These are phyloP conservation scores for Magnolia changhungtana DNA, from an alignment of 164 flowering plant species.

Conservation along the genomic window DNA sequence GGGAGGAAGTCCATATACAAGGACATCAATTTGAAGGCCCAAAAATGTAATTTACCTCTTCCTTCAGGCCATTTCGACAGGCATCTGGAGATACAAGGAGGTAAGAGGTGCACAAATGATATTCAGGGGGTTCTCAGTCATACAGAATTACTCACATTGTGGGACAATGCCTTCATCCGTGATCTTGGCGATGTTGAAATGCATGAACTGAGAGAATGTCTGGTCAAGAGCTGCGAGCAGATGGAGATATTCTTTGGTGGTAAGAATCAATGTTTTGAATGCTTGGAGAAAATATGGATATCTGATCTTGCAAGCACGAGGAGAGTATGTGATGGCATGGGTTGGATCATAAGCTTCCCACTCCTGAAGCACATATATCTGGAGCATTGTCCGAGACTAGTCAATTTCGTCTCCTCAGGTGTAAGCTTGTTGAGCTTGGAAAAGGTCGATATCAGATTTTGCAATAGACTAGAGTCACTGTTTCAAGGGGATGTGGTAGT, in stretches of 20 bases:
- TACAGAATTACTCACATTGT: neutral
- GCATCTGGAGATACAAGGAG: neutral
- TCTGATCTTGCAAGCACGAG: neutral
- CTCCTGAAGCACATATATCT: neutral
- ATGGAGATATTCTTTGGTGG: neutral
- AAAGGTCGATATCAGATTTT: neutral
- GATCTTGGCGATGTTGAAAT: neutral
- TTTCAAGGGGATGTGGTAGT: neutral
- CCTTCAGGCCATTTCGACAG: neutral
- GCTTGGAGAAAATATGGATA: neutral
- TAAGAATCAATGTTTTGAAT: neutral
- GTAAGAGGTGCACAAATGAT: neutral
- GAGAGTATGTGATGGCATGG: neutral
- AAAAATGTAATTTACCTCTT: neutral
- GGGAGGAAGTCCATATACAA: neutral
- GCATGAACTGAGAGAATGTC: neutral
- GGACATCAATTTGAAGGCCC: neutral
- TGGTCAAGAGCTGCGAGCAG: neutral
- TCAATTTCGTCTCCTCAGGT: neutral
- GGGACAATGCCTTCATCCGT: neutral
- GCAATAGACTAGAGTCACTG: neutral
- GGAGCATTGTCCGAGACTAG: neutral
- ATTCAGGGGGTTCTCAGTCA: neutral
- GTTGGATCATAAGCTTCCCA: neutral
- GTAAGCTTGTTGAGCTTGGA: neutral